A percentile compares a stretch with the other conserved stretches of the same genome.
Conservation (phyloP, 1,139 yeast species). For the Saccharomycopsis crataegensis region DNA sequence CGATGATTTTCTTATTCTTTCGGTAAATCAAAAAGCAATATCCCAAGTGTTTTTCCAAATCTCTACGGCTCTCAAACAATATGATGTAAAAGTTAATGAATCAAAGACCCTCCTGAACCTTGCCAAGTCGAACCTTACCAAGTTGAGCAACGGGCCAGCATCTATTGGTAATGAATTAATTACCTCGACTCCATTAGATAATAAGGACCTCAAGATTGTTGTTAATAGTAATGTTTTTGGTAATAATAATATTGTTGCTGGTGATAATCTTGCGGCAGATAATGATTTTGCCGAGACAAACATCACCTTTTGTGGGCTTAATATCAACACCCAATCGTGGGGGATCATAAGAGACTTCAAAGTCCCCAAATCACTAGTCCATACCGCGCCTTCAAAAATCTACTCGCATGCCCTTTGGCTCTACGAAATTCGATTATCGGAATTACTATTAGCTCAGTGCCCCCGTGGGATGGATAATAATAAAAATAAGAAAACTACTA, state of each 20-base stretch:
- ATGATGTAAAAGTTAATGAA: constrained; percentile 54
- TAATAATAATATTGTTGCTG: too few relatives aligned
- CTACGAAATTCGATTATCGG: constrained; percentile 1
- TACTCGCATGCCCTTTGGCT: constrained; percentile 1
- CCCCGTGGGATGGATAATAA: too few relatives aligned
- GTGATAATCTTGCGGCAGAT: too few relatives aligned
- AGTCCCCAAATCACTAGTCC: not conserved
- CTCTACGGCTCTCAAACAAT: constrained; percentile 28
- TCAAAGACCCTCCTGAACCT: constrained; percentile 41
- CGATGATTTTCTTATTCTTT: constrained; percentile 75
- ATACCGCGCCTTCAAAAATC: not conserved
- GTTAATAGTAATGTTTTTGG: too few relatives aligned
- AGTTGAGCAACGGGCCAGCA: too few relatives aligned
- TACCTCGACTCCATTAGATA: too few relatives aligned
- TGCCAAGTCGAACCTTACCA: not conserved
- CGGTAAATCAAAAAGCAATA: constrained; percentile 28
- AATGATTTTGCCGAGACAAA: constrained; percentile 24
- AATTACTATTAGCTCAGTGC: not conserved
- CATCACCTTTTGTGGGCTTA: constrained; percentile 13
- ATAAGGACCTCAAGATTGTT: too few relatives aligned
- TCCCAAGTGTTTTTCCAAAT: constrained; percentile 22
- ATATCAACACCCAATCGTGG: constrained; percentile 1
- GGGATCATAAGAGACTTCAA: not conserved
- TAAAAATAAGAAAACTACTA: too few relatives aligned
- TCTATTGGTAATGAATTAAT: too few relatives aligned